Percentiles rank a stretch among this genome's conserved stretches.
These are phyloP conservation scores for Pseudogymnoascus sp. DNA, from an alignment of 2,329 filamentous ascomycete species.

Conservation along the genomic window DNA sequence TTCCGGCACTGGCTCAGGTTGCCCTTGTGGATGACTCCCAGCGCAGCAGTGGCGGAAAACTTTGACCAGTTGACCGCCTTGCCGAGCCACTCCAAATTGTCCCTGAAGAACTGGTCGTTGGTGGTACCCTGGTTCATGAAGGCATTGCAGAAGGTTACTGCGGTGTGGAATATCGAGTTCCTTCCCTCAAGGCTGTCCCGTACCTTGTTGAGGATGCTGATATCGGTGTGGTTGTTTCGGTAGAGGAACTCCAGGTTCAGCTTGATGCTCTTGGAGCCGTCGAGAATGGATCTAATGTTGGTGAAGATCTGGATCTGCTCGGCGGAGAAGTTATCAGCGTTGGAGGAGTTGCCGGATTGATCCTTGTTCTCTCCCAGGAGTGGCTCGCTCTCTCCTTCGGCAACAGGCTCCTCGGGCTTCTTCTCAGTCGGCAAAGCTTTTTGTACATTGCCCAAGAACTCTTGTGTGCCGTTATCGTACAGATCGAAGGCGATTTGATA, in stretches of 20 bases:
- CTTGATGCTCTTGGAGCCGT: conserved; percentile 88
- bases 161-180: conserved; percentile 97
- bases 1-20: conserved; percentile 91
- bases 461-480: conserved; percentile 97
- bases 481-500: conserved; percentile 98
- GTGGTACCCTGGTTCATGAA: conserved; percentile 99
- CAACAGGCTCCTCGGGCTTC: conserved; percentile 42
- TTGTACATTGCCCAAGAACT: conserved; percentile 86
- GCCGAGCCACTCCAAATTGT: conserved; percentile 94
- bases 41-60: conserved; percentile 91
- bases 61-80: conserved; percentile 99
- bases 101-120: conserved; percentile 96
- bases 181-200: conserved; percentile 90
- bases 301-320: conserved; percentile 49
- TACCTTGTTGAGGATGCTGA: conserved; percentile 89
- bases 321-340: conserved; percentile 34
- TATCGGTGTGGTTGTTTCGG: conserved; percentile 87
- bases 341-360: conserved; percentile 24
- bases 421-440: conserved; percentile 61
- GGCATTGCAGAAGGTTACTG: conserved; percentile 93
- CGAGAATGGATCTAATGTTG: conserved; percentile 62
- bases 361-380: conserved; percentile 47
- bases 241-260: conserved; percentile 95
- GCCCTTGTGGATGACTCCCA: conserved; percentile 93
- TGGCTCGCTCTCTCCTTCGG: conserved; percentile 49